A percentile compares a stretch with the other conserved stretches of the same genome.
phyloP scores from a whole-genome alignment of 78 protist species.

The Trichosphaerium sp. region DNA sequence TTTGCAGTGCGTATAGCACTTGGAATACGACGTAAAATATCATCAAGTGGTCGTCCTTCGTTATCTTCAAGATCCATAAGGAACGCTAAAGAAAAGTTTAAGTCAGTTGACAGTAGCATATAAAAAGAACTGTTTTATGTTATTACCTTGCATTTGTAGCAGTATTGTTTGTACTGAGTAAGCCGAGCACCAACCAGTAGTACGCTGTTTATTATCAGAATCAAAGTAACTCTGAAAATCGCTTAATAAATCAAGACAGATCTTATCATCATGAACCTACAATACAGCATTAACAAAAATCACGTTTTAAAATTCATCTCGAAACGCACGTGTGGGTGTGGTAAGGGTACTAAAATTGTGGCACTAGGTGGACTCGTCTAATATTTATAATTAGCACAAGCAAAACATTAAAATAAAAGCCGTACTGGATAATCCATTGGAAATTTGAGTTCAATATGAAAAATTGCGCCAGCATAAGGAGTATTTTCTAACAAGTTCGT shows the following conservation, averaged over 20 bases:
- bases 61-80: slow-evolving; percentile 17
- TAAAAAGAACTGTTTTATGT: too few relatives aligned
- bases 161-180: slow-evolving; percentile 39
- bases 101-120: too few relatives aligned
- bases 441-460: slow-evolving; percentile 40
- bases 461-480: slow-evolving; percentile 43
- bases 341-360: slow-evolving; percentile 7
- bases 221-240: slow-evolving; percentile 42
- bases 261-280: too few relatives aligned
- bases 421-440: slow-evolving; percentile 38
- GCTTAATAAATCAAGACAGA: neutral
- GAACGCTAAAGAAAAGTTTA: too few relatives aligned
- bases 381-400: too few relatives aligned
- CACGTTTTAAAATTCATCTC: too few relatives aligned
- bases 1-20: slow-evolving; percentile 13
- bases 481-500: too few relatives aligned
- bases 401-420: too few relatives aligned
- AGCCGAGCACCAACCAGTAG: slow-evolving; percentile 48
- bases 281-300: too few relatives aligned
- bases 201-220: slow-evolving; percentile 7
- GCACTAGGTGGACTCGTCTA: slow-evolving; percentile 39
- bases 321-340: slow-evolving; percentile 48
- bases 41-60: slow-evolving; percentile 19
- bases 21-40: slow-evolving; percentile 25
- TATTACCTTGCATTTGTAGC: slow-evolving; percentile 44